These are phyloP conservation scores for Euphorbia peplus DNA, from an alignment of 345 rosid genomes.

Conservation along the genomic window DNA sequence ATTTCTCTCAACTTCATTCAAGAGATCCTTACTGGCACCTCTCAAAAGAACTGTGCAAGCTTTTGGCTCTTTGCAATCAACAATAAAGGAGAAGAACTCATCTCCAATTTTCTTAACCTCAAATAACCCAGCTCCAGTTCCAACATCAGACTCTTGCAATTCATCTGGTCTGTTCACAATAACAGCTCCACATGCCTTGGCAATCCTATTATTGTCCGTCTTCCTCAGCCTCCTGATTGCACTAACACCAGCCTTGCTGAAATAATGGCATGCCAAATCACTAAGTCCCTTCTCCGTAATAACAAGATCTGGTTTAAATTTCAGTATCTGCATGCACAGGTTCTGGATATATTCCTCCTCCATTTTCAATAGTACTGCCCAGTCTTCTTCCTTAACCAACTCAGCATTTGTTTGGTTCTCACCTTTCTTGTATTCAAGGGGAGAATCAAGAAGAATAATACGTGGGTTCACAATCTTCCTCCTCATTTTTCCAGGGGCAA, in stretches of 20 bases:
- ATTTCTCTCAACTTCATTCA: constrained; percentile 95
- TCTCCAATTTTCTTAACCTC: constrained; percentile 96
- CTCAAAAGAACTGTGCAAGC: constrained; percentile 91
- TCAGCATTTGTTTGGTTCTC: constrained; percentile 98
- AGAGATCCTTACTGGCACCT: constrained; percentile 98
- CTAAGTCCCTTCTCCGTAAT: constrained; percentile 97
- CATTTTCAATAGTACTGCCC: constrained; percentile 78
- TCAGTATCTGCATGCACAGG: constrained; percentile 75
- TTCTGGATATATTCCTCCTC: constrained; percentile 91
- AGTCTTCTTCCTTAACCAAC: constrained; percentile 85
- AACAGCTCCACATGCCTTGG: constrained; percentile 94
- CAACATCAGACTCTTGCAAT: constrained; percentile 93
- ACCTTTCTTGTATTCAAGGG: constrained; percentile 98
- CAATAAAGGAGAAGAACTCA: constrained; percentile 82
- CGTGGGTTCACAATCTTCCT: constrained; percentile 85
- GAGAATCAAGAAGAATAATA: constrained; percentile 81
- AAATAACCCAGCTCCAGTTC: constrained; percentile 90
- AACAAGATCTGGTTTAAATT: constrained; percentile 86
- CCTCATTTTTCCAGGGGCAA: constrained; percentile 95
- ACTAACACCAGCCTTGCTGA: constrained; percentile 93
- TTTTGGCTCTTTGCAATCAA: constrained; percentile 92
- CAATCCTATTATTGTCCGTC: constrained; percentile 87
- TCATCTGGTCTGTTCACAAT: constrained; percentile 94
- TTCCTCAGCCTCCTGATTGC: constrained; percentile 95
- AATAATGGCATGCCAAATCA: constrained; percentile 89